Base-by-base conservation (phyloP, 2,329 filamentous ascomycete species). In the Pleochaeta shiraiana region DNA sequence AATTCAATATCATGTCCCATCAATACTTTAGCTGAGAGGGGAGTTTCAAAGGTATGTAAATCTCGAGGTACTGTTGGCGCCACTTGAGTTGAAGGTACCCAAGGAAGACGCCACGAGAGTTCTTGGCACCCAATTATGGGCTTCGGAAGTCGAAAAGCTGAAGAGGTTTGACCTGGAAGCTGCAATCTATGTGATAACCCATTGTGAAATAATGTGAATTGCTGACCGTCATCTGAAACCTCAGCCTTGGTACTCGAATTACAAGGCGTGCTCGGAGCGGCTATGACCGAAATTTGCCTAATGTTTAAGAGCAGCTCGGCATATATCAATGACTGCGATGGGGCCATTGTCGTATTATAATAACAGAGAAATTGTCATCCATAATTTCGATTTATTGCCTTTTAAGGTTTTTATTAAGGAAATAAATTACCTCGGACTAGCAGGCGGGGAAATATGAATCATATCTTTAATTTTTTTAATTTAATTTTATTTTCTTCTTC, bases 291-390 rank as follows among this genome's bases (percentile, higher is more conserved):
- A 45, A 87, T 76, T 70, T 85, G 83, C 50, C 80, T 77, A 68
- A 87, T 84, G 66, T 86, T 85, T 31, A 79, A 75, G 2, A 87
- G 77, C 1, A 86, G 77, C 73, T 87, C 84, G 4, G 83, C 83
- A 70, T 87, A 86, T 26, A 86, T 76, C 57, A 72, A 34, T 1
- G 21, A 34, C 33, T 5, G 14, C 45, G 60, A 7, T 33, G 24
- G 16, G 5, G 19, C 16, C 60, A 63, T 63, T 60, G 6, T 6
- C 14, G 14, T 55, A 9, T 26, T 55, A 14, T 55, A n/a, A n/a
- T n/a, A n/a, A n/a, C n/a, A n/a, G n/a, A n/a, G n/a, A n/a, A n/a
- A n/a, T n/a, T n/a, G n/a, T n/a, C n/a, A n/a, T n/a, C n/a, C n/a
- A n/a, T n/a, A n/a, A n/a, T n/a, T n/a, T n/a, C n/a, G n/a, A n/a